Conservation (phyloP, 345 rosid genomes). For the Hevea brasiliensis region DNA sequence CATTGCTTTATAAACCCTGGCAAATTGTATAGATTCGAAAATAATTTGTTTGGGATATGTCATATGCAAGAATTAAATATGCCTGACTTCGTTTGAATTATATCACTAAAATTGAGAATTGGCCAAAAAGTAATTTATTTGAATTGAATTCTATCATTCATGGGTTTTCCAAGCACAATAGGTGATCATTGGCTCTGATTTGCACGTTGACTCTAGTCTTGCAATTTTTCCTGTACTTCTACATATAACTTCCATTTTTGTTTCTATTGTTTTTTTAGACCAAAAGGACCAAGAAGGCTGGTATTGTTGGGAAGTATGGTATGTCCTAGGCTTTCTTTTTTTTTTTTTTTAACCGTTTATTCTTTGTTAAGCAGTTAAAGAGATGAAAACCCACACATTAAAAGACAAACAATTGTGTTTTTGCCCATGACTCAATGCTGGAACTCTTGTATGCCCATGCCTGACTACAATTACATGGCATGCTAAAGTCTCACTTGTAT, state of each 20-base stretch:
- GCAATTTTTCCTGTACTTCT: not conserved
- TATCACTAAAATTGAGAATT: too few species aligned
- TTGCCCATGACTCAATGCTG: too few species aligned
- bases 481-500: not conserved
- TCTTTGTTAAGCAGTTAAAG: too few species aligned
- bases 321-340: not conserved
- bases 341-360: too few species aligned
- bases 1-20: too few species aligned
- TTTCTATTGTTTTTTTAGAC: constrained; percentile 34
- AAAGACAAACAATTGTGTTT: not conserved
- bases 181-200: not conserved
- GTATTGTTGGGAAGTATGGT: constrained; percentile 78
- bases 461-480: not conserved
- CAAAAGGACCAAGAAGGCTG: constrained; percentile 81
- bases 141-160: too few species aligned
- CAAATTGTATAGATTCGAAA: too few species aligned
- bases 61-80: too few species aligned
- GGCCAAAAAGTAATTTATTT: too few species aligned
- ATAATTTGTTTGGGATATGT: too few species aligned
- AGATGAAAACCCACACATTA: not conserved
- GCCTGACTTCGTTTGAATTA: too few species aligned
- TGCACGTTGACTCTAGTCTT: not conserved
- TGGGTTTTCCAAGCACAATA: not conserved
- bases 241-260: not conserved
- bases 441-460: not conserved